Conservation (phyloP, 345 rosid genomes). For the Erucastrum elatum region DNA sequence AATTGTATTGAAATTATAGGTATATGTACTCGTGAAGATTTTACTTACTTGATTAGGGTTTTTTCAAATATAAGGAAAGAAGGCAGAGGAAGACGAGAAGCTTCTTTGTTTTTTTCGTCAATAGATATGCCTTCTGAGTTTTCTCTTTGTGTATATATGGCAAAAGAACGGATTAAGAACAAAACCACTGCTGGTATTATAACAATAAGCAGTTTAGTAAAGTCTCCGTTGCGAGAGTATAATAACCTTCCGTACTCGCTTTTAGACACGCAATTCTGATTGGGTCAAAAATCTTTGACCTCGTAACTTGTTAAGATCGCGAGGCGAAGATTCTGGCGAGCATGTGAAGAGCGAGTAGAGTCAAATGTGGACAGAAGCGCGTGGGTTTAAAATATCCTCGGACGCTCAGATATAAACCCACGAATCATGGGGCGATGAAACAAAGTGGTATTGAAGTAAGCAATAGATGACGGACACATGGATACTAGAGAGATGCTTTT, state of each 20-base stretch:
- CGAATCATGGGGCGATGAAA: slow-evolving; percentile 30
- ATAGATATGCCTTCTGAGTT: slow-evolving; percentile 13
- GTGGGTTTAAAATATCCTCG: slow-evolving; percentile 32
- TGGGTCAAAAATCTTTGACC: slow-evolving; percentile 19
- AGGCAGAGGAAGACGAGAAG: slow-evolving; percentile 33
- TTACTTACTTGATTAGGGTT: slow-evolving; percentile 41
- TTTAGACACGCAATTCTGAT: slow-evolving; percentile 7
- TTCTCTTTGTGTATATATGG: slow-evolving; percentile 20
- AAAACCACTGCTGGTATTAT: slow-evolving; percentile 43
- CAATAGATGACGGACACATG: slow-evolving; percentile 34
- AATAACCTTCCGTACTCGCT: neutral
- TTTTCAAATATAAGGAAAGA: slow-evolving; percentile 20
- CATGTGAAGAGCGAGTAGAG: slow-evolving; percentile 17
- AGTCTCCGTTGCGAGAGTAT: neutral
- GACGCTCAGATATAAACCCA: slow-evolving; percentile 22
- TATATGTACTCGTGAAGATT: slow-evolving; percentile 14
- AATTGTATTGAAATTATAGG: slow-evolving; percentile 2
- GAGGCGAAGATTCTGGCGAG: slow-evolving; percentile 1
- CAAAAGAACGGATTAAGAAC: slow-evolving; percentile 27
- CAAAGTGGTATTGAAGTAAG: slow-evolving; percentile 25
- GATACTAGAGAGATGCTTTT: slow-evolving; percentile 23
- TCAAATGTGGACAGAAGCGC: neutral
- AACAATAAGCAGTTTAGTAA: slow-evolving; percentile 1
- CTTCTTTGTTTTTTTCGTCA: slow-evolving; percentile 19
- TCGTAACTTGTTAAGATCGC: slow-evolving; percentile 1